phyloP scores from a whole-genome alignment of 2,329 filamentous ascomycete species.

The Alternaria sp. region DNA sequence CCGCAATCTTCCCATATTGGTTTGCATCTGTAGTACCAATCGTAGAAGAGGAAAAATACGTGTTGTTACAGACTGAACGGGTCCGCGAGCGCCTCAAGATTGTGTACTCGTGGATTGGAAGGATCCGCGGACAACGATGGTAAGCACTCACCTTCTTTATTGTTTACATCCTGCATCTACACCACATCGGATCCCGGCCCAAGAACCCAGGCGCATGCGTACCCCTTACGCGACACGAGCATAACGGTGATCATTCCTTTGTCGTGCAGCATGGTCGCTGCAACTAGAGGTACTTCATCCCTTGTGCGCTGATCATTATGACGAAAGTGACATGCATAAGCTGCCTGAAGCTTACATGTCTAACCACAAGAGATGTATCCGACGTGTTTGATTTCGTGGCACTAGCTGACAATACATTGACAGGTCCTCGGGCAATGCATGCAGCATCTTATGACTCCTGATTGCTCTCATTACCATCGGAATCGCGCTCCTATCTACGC shows the following conservation, averaged over 20 bases:
- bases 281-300: conserved; percentile 8
- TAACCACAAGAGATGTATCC: neutral
- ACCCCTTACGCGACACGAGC: conserved; percentile 5
- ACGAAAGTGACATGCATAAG: conserved; percentile 16
- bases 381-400: neutral
- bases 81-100: conserved; percentile 86
- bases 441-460: conserved; percentile 48
- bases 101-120: conserved; percentile 78
- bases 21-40: conserved; percentile 84
- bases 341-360: conserved; percentile 2
- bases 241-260: conserved; percentile 19
- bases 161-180: neutral
- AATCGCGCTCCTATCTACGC: conserved; percentile 27
- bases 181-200: conserved; percentile 10
- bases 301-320: conserved; percentile 13
- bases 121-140: conserved; percentile 76
- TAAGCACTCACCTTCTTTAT: conserved; percentile 56
- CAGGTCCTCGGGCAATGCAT: conserved; percentile 45
- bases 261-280: conserved; percentile 7
- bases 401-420: conserved; percentile 18
- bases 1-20: conserved; percentile 87
- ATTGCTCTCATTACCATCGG: conserved; percentile 34
- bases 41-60: conserved; percentile 80
- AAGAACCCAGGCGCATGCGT: conserved; percentile 2
- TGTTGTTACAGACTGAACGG: conserved; percentile 74